Conservation (phyloP, 495 filamentous ascomycete species). For the Talaromyces thailandensis region DNA sequence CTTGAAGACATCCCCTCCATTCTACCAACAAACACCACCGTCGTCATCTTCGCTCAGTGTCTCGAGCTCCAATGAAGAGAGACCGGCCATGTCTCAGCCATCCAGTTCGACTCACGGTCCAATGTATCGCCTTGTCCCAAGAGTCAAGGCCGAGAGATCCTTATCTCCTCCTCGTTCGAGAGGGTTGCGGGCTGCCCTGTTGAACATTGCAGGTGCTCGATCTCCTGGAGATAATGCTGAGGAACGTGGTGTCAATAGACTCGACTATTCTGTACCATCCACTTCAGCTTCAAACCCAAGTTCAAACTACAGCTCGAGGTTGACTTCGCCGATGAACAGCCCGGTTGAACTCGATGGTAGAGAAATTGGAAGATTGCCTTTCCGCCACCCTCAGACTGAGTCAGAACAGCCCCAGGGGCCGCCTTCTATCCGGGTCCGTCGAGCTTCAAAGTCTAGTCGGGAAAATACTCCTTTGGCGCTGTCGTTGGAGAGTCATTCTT, state of each 20-base stretch:
- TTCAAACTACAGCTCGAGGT: constrained; percentile 2
- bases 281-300: neutral
- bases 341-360: neutral
- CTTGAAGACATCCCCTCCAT: constrained; percentile 47
- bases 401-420: neutral
- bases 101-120: constrained; percentile 18
- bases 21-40: constrained; percentile 27
- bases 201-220: constrained; percentile 19
- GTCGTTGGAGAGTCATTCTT: neutral
- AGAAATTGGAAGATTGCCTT: constrained; percentile 2
- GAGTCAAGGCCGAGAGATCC: constrained; percentile 28
- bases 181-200: constrained; percentile 27
- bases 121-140: constrained; percentile 7
- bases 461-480: constrained; percentile 5
- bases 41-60: constrained; percentile 18
- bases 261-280: neutral
- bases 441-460: constrained; percentile 6
- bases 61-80: constrained; percentile 14
- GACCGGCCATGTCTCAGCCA: constrained; percentile 28
- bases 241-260: neutral
- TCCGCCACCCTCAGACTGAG: constrained; percentile 1
- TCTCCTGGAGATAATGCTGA: neutral
- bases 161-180: constrained; percentile 30
- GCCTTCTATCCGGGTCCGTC: neutral
- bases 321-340: constrained; percentile 5